Percentiles rank a stretch among this genome's conserved stretches.
Evolutionary conservation across 2,329 filamentous ascomycete genomes (phyloP).

Genomic region (Calonectria multiphialidica): DNA sequence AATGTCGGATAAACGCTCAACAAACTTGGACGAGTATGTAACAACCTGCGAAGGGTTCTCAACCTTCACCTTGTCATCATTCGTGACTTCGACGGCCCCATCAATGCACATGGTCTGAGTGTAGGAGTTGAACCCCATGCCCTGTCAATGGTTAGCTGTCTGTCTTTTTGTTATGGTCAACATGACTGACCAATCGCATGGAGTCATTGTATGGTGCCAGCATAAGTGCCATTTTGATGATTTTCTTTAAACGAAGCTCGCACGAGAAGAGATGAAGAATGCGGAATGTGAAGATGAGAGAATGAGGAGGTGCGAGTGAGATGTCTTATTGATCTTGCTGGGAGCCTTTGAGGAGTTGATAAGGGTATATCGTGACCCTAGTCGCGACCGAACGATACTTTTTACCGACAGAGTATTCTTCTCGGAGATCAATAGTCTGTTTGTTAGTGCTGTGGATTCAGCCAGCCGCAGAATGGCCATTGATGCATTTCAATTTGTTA

Average conservation of each 20-base stretch:
- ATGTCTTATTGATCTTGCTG: background rate
- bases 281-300: background rate
- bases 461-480: background rate
- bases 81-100: too few relatives aligned
- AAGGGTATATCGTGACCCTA: background rate
- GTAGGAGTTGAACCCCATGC: too few relatives aligned
- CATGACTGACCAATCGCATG: too few relatives aligned
- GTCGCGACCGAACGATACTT: background rate
- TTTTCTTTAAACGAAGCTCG: background rate
- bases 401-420: background rate
- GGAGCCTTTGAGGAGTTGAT: background rate
- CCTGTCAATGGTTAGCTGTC: too few relatives aligned
- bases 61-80: background rate
- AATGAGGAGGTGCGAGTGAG: background rate
- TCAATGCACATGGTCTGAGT: too few relatives aligned
- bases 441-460: background rate
- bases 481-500: background rate
- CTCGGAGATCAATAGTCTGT: background rate
- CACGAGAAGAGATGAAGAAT: background rate
- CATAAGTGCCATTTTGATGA: background rate
- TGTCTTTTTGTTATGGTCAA: too few relatives aligned
- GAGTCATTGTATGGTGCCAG: too few relatives aligned
- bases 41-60: background rate
- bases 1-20: background rate
- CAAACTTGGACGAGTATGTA: background rate